Conservation (phyloP, 2,329 filamentous ascomycete genomes). For the Pestalotiopsis sp. region DNA sequence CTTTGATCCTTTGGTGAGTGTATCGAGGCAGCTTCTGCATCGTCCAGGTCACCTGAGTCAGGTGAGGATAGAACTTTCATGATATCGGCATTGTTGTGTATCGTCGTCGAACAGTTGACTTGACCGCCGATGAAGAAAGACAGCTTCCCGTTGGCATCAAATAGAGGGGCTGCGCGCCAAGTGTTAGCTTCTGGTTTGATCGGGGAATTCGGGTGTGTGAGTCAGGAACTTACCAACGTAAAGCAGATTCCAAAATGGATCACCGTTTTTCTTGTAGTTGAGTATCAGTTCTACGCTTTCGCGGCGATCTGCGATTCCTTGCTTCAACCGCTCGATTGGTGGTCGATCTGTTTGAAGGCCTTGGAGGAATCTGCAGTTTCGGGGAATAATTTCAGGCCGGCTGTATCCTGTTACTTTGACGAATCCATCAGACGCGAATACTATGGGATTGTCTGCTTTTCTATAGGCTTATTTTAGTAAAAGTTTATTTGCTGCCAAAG, state of each 20-base stretch:
- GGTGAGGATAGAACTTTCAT: conserved; percentile 33
- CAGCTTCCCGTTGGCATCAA: conserved; percentile 37
- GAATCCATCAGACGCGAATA: conserved; percentile 52
- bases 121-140: conserved; percentile 45
- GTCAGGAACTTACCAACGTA: conserved; percentile 12
- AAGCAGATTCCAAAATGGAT: conserved; percentile 49
- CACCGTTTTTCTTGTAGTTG: conserved; percentile 50
- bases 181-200: neutral
- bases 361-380: conserved; percentile 53
- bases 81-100: conserved; percentile 41
- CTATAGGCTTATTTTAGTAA: conserved; percentile 4
- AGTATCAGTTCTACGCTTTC: conserved; percentile 25
- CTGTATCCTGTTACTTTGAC: conserved; percentile 48
- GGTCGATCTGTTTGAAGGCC: conserved; percentile 39
- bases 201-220: too few species aligned
- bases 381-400: conserved; percentile 45
- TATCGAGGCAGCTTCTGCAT: neutral
- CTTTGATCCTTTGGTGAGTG: neutral
- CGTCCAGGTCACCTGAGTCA: conserved; percentile 21
- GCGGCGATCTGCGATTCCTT: conserved; percentile 30
- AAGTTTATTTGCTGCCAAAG: neutral
- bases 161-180: conserved; percentile 36
- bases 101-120: conserved; percentile 46
- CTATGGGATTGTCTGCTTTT: conserved; percentile 46
- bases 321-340: conserved; percentile 38